These are phyloP conservation scores for Wallacemonas sp. DNA, from an alignment of 208 protist species.

Conservation along the genomic window DNA sequence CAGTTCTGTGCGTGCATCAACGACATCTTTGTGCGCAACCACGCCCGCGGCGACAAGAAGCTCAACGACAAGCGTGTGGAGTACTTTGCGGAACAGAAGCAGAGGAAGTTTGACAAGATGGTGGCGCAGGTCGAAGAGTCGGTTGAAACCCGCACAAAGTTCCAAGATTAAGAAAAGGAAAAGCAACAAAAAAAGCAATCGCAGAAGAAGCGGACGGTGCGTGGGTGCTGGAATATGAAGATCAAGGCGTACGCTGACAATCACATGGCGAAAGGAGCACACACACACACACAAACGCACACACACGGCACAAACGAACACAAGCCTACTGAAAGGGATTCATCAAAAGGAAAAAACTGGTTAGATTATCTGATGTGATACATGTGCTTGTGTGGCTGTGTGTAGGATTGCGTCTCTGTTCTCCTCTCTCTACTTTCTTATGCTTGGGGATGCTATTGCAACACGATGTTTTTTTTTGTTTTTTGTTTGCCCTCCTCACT, in stretches of 20 bases:
- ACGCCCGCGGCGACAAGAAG: conserved; percentile 78
- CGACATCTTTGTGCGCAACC: conserved; percentile 82
- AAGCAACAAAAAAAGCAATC: not conserved
- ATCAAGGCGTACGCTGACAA: too few relatives aligned
- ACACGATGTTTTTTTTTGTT: too few relatives aligned
- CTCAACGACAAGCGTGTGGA: conserved; percentile 66
- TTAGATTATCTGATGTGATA: too few relatives aligned
- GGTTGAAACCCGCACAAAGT: conserved; percentile 55
- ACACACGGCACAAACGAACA: too few relatives aligned
- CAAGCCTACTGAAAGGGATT: too few relatives aligned
- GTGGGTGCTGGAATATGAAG: not conserved
- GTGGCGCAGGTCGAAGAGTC: conserved; percentile 60
- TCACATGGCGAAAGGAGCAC: too few relatives aligned
- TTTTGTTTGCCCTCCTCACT: not conserved
- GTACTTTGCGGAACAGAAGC: conserved; percentile 64
- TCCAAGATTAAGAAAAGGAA: conserved; percentile 57
- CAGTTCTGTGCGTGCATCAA: conserved; percentile 89
- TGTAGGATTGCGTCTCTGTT: not conserved
- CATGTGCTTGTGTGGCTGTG: conserved; percentile 8
- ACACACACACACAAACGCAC: too few relatives aligned
- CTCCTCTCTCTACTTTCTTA: too few relatives aligned
- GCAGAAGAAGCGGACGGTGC: not conserved
- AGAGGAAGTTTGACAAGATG: conserved; percentile 65
- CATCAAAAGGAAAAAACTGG: too few relatives aligned
- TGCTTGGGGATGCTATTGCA: too few relatives aligned